A percentile compares a stretch with the other conserved stretches of the same genome.
phyloP scores from a whole-genome alignment of 2,329 filamentous ascomycete genomes.

The Dactylellina leptospora region DNA sequence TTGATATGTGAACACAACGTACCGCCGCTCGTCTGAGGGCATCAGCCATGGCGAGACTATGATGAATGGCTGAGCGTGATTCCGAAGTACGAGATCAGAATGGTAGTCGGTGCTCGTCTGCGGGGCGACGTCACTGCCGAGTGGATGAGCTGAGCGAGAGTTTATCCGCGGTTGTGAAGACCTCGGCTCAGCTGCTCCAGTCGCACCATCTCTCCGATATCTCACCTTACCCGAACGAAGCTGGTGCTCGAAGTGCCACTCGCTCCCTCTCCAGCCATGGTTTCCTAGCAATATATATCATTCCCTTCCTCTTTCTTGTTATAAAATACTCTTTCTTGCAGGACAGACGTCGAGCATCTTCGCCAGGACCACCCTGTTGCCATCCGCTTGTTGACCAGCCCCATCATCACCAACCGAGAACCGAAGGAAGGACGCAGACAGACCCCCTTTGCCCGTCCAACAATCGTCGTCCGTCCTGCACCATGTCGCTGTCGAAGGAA shows the following conservation, averaged over 20 bases:
- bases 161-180: slow-evolving; percentile 47
- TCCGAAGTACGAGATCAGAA: not conserved
- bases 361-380: not conserved
- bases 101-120: slow-evolving; percentile 1
- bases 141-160: not conserved
- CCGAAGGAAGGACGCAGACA: too few species aligned
- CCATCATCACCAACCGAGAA: slow-evolving; percentile 33
- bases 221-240: not conserved
- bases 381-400: slow-evolving; percentile 9
- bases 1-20: slow-evolving; percentile 1
- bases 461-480: too few species aligned
- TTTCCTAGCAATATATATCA: slow-evolving; percentile 4
- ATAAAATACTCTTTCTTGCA: slow-evolving; percentile 5
- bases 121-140: slow-evolving; percentile 41
- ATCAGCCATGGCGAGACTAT: slow-evolving; percentile 1
- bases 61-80: not conserved
- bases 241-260: slow-evolving; percentile 8
- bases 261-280: slow-evolving; percentile 19
- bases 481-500: slow-evolving; percentile 68
- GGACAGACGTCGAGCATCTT: too few species aligned
- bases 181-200: slow-evolving; percentile 36
- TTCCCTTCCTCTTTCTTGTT: slow-evolving; percentile 9
- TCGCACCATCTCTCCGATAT: slow-evolving; percentile 26
- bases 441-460: too few species aligned
- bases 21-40: slow-evolving; percentile 25